Percentiles rank a stretch among this genome's conserved stretches.
phyloP scores from a whole-genome alignment of 2,329 filamentous ascomycete genomes.

The Fusarium drepaniforme region DNA sequence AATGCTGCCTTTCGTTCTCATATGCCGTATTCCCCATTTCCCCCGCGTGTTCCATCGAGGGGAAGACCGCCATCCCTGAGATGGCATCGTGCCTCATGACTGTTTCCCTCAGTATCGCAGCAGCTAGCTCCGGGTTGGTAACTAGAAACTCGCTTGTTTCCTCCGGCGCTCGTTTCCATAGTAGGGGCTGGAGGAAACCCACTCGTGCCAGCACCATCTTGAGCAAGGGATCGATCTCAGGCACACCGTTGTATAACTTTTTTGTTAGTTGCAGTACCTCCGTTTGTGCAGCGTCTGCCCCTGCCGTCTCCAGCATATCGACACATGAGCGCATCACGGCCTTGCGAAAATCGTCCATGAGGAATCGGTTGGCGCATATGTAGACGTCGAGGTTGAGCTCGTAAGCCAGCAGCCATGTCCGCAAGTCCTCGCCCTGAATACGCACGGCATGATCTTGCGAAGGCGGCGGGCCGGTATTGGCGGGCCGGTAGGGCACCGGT shows the following conservation, averaged over 20 bases:
- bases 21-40: constrained; percentile 12
- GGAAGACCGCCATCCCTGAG: constrained; percentile 50
- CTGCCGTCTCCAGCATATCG: constrained; percentile 60
- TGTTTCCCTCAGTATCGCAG: constrained; percentile 62
- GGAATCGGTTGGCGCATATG: constrained; percentile 61
- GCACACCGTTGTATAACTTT: constrained; percentile 58
- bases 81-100: constrained; percentile 57
- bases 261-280: constrained; percentile 59
- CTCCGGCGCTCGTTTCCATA: constrained; percentile 57
- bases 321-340: constrained; percentile 57
- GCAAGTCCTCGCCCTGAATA: constrained; percentile 59
- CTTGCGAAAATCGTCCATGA: constrained; percentile 59
- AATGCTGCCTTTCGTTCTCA: constrained; percentile 18
- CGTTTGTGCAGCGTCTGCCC: constrained; percentile 56
- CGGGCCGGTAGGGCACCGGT: background rate
- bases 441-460: constrained; percentile 32
- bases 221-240: constrained; percentile 56
- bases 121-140: constrained; percentile 58
- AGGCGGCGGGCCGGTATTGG: constrained; percentile 1
- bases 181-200: constrained; percentile 59
- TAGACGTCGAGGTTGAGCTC: constrained; percentile 63
- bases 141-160: constrained; percentile 58
- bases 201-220: constrained; percentile 63
- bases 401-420: constrained; percentile 61
- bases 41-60: constrained; percentile 56